Conservation (phyloP, 805 yeast species). For the Wickerhamomyces bovis region DNA sequence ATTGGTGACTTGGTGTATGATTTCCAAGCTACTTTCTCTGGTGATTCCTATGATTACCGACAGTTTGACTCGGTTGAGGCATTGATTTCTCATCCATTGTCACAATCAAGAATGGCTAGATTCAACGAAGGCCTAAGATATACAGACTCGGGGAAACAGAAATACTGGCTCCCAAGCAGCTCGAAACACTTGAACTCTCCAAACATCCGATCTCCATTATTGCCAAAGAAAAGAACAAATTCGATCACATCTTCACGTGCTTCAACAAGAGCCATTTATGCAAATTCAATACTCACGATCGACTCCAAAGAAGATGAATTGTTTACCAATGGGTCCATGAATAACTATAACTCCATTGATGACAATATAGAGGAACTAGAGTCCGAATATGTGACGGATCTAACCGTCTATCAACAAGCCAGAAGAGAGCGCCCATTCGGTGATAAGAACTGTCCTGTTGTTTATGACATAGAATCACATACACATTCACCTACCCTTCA, state of each 20-base stretch:
- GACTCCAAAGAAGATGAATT: slow-evolving; percentile 12
- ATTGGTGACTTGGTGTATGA: slow-evolving; percentile 75
- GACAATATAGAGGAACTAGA: slow-evolving; percentile 5
- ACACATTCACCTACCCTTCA: slow-evolving; percentile 21
- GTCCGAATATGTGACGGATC: slow-evolving; percentile 30
- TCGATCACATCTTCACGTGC: slow-evolving; percentile 19
- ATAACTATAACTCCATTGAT: slow-evolving; percentile 9
- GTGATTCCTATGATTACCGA: slow-evolving; percentile 71
- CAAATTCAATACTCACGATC: slow-evolving; percentile 17
- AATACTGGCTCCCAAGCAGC: slow-evolving; percentile 56
- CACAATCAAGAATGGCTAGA: slow-evolving; percentile 57
- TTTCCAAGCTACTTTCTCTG: slow-evolving; percentile 60
- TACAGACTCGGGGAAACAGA: slow-evolving; percentile 67
- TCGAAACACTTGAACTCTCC: slow-evolving; percentile 2
- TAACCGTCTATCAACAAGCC: slow-evolving; percentile 28
- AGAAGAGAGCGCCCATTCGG: slow-evolving; percentile 31
- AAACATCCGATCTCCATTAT: slow-evolving; percentile 14
- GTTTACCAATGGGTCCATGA: background rate
- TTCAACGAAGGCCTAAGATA: slow-evolving; percentile 81
- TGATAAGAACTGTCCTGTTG: slow-evolving; percentile 38
- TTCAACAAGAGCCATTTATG: slow-evolving; percentile 21
- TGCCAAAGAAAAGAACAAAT: slow-evolving; percentile 11
- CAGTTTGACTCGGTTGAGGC: slow-evolving; percentile 80
- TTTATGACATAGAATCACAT: slow-evolving; percentile 25
- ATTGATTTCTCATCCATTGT: slow-evolving; percentile 59